Percentiles rank a stretch among this genome's conserved stretches.
Conservation (phyloP, 108 stramenopile genomes). For the Aureococcus anophagefferens region DNA sequence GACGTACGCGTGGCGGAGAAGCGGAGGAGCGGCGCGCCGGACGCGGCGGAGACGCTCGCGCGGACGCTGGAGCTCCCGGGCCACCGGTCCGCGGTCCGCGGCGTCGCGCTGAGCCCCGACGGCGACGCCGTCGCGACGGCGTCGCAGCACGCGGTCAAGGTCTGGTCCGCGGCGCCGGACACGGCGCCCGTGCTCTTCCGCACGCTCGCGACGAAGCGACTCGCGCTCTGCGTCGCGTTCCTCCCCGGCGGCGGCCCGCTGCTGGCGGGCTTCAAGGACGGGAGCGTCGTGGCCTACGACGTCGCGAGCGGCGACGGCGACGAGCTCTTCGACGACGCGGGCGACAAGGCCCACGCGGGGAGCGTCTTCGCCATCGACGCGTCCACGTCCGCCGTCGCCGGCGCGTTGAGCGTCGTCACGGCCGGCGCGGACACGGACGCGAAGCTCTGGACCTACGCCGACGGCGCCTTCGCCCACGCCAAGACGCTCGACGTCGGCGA, state of each 20-base stretch:
- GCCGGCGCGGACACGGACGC: conserved; percentile 87
- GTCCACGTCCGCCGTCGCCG: conserved; percentile 20
- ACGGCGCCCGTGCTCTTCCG: conserved; percentile 56
- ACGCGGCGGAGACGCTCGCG: not conserved
- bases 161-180: conserved; percentile 93
- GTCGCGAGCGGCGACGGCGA: conserved; percentile 60
- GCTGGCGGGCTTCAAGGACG: conserved; percentile 72
- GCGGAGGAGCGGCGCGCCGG: too few relatives aligned
- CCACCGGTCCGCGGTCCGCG: conserved; percentile 88
- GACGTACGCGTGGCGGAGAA: too few relatives aligned
- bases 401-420: conserved; percentile 61
- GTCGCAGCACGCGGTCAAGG: conserved; percentile 69
- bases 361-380: conserved; percentile 76
- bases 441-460: conserved; percentile 65
- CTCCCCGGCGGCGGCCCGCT: conserved; percentile 77
- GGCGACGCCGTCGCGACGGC: conserved; percentile 74
- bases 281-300: conserved; percentile 64
- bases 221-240: conserved; percentile 76
- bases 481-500: conserved; percentile 84
- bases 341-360: conserved; percentile 70
- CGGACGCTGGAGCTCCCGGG: conserved; percentile 68
- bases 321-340: conserved; percentile 35
- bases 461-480: conserved; percentile 56
- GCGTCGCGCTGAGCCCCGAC: conserved; percentile 74
- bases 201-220: conserved; percentile 29